Evolutionary conservation across 73 alveolate species (phyloP).

Genomic region (Paramecium sonneborni): DNA sequence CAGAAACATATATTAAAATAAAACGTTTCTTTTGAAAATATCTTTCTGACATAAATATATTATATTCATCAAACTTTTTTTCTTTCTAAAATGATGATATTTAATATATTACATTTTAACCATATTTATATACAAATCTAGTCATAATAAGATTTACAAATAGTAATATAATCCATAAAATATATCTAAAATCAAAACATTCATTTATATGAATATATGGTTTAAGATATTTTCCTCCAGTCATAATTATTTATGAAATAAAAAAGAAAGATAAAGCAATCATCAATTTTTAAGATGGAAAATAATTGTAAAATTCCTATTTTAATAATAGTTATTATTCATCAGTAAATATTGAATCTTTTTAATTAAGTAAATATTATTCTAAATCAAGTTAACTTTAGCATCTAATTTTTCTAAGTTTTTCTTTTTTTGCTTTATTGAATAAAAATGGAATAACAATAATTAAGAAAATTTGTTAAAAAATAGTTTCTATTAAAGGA

Average conservation of each 20-base stretch:
- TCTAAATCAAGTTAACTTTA: neutral
- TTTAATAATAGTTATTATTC: neutral
- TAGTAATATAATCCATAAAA: neutral
- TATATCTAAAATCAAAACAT: neutral
- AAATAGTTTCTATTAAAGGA: neutral
- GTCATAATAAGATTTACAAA: neutral
- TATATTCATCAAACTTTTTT: neutral
- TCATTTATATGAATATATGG: neutral
- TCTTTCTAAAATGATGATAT: neutral
- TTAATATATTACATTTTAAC: neutral
- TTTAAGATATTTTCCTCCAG: neutral
- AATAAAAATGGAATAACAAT: neutral
- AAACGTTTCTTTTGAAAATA: neutral
- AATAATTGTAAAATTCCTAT: neutral
- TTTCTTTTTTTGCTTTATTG: neutral
- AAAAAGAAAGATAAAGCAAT: neutral
- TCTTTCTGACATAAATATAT: neutral
- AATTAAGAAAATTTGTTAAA: neutral
- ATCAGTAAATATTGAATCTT: neutral
- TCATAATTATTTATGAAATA: slow-evolving; percentile 7
- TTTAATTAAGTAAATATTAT: neutral
- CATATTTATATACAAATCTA: neutral
- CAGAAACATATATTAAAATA: neutral
- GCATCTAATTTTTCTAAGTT: neutral
- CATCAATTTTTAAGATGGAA: neutral